phyloP scores from a whole-genome alignment of 2,329 filamentous ascomycete species.

The Nothopassalora personata region DNA sequence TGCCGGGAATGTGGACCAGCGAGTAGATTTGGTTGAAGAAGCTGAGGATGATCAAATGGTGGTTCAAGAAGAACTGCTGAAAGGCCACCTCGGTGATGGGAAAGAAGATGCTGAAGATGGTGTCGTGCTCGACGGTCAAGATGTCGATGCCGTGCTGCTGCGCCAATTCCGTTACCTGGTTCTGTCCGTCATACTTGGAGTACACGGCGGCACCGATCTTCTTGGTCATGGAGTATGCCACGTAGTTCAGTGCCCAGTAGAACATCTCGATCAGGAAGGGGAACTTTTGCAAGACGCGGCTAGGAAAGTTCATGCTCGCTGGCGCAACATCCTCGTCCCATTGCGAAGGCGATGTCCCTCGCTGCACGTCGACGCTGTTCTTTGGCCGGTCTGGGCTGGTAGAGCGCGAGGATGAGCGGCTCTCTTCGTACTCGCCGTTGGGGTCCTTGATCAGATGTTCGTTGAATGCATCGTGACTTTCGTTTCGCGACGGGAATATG shows the following conservation, averaged over 20 bases:
- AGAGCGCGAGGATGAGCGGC: constrained; percentile 22
- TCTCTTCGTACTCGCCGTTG: constrained; percentile 13
- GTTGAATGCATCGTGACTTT: constrained; percentile 10
- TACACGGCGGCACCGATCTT: constrained; percentile 21
- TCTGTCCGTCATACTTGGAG: constrained; percentile 31
- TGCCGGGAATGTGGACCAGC: constrained; percentile 55
- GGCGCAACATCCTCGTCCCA: constrained; percentile 21
- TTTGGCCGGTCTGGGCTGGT: constrained; percentile 33
- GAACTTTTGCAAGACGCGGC: constrained; percentile 59
- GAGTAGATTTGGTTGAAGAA: constrained; percentile 56
- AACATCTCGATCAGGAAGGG: constrained; percentile 70
- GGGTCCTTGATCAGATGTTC: constrained; percentile 19
- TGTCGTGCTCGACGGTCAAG: constrained; percentile 51
- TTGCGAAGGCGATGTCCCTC: constrained; percentile 44
- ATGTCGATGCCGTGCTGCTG: constrained; percentile 52
- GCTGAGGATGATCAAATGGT: constrained; percentile 49
- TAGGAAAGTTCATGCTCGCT: constrained; percentile 46
- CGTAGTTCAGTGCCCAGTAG: constrained; percentile 64
- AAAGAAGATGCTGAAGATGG: constrained; percentile 48
- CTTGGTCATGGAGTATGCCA: constrained; percentile 56
- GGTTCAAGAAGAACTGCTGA: constrained; percentile 54
- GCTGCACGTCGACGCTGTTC: constrained; percentile 49
- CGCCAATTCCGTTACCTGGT: constrained; percentile 52
- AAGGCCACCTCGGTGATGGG: constrained; percentile 49
- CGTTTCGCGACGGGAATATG: constrained; percentile 15